These are phyloP conservation scores for Skeletonema grethae DNA, from an alignment of 108 stramenopile species.

Conservation along the genomic window DNA sequence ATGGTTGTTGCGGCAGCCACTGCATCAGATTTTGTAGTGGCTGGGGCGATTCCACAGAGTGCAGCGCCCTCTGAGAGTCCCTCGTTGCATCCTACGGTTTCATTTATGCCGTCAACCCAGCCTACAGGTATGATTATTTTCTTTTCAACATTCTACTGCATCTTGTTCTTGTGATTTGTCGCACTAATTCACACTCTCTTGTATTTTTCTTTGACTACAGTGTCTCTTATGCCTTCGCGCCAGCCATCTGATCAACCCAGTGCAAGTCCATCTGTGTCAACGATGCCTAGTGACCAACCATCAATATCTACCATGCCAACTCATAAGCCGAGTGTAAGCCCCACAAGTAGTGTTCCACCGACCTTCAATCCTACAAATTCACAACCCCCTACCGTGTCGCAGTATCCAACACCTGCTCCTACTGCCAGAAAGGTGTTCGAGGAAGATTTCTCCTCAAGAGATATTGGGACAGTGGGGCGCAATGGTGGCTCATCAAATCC, in stretches of 20 bases:
- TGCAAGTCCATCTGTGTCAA: background rate
- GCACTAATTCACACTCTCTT: background rate
- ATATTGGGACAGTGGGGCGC: conserved; percentile 17
- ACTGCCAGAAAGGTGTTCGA: conserved; percentile 7
- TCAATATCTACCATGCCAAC: background rate
- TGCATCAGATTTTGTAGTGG: background rate
- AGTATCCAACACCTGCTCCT: background rate
- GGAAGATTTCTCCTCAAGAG: conserved; percentile 3
- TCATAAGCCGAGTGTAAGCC: background rate
- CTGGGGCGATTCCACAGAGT: background rate
- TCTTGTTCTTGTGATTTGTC: background rate
- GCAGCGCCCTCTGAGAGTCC: background rate
- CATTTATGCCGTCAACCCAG: background rate
- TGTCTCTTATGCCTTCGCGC: background rate
- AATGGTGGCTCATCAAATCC: background rate
- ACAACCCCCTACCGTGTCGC: background rate
- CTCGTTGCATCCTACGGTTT: background rate
- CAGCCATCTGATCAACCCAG: conserved; percentile 3
- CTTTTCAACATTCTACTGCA: background rate
- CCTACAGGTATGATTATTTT: background rate
- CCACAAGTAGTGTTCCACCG: background rate
- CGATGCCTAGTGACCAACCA: background rate
- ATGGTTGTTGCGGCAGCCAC: background rate
- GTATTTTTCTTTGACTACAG: background rate
- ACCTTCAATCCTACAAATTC: background rate